These are phyloP conservation scores for Ramalina peruviana DNA, from an alignment of 495 filamentous ascomycete genomes.

Conservation along the genomic window DNA sequence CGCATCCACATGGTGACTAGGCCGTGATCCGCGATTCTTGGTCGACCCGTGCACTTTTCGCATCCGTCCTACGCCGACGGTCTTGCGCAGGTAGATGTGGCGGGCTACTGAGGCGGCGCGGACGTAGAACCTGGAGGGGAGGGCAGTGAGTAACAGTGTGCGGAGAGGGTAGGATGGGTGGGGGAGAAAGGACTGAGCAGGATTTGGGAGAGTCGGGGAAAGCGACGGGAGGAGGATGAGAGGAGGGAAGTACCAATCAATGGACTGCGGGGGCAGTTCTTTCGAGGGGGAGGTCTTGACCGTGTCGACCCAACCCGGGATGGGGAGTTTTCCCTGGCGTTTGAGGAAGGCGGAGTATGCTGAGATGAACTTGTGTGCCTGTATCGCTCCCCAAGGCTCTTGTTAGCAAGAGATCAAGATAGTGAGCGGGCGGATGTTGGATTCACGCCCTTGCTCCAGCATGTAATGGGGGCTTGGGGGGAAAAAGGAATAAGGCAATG, in stretches of 20 bases:
- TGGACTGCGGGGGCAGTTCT: conserved; percentile 92
- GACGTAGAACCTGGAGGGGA: conserved; percentile 66
- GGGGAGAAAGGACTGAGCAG: neutral
- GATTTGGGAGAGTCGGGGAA: conserved; percentile 4
- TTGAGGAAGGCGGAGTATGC: conserved; percentile 96
- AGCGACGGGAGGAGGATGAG: neutral
- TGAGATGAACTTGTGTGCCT: conserved; percentile 89
- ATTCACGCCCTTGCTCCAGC: neutral
- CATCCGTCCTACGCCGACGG: conserved; percentile 88
- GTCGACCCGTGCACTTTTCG: conserved; percentile 84
- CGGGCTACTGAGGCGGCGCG: conserved; percentile 90
- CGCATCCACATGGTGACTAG: conserved; percentile 90
- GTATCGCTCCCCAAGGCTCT: conserved; percentile 16
- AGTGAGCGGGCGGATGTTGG: neutral
- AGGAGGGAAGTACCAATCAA: conserved; percentile 57
- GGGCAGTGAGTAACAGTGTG: neutral
- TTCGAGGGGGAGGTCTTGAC: conserved; percentile 94
- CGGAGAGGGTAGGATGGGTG: neutral
- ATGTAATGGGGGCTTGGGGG: neutral
- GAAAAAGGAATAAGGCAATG: conserved; percentile 18
- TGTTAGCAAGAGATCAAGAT: conserved; percentile 3
- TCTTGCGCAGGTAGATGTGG: conserved; percentile 98
- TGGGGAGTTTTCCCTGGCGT: conserved; percentile 95
- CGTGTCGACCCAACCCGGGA: conserved; percentile 98
- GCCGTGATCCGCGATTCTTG: conserved; percentile 91